Conservation (phyloP, 495 filamentous ascomycete species). For the Tuber microsphaerosporum region DNA sequence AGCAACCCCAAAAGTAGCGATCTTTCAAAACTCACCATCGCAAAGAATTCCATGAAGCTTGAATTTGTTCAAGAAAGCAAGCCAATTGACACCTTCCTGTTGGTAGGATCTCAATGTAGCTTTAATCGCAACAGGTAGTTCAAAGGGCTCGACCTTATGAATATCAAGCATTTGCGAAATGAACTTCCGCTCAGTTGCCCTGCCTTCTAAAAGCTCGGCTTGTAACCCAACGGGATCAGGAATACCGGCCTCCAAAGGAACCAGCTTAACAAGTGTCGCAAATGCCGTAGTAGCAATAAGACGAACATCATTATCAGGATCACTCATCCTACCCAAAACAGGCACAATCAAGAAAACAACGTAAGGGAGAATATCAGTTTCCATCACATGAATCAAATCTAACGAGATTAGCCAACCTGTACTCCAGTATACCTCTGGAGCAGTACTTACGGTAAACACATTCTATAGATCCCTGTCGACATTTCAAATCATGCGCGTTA, state of each 20-base stretch:
- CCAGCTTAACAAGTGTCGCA: conserved; percentile 93
- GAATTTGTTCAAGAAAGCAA: conserved; percentile 94
- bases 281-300: conserved; percentile 95
- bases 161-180: conserved; percentile 92
- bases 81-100: conserved; percentile 98
- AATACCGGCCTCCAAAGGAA: conserved; percentile 95
- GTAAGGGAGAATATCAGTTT: conserved; percentile 88
- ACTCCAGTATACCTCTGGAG: not conserved
- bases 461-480: conserved; percentile 89
- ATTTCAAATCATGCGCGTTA: conserved; percentile 74
- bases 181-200: conserved; percentile 89
- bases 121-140: conserved; percentile 93
- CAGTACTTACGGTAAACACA: conserved; percentile 57
- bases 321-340: conserved; percentile 96
- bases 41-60: conserved; percentile 97
- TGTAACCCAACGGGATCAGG: conserved; percentile 92
- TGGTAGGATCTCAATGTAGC: conserved; percentile 92
- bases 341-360: conserved; percentile 99
- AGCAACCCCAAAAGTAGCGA: conserved; percentile 3
- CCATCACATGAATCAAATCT: conserved; percentile 93
- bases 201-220: conserved; percentile 73
- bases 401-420: conserved; percentile 27
- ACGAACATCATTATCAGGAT: conserved; percentile 90
- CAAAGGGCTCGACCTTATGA: conserved; percentile 88
- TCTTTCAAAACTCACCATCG: conserved; percentile 48